Evolutionary conservation across 164 flowering plant genomes (phyloP).

Genomic region (Taxillus chinensis): DNA sequence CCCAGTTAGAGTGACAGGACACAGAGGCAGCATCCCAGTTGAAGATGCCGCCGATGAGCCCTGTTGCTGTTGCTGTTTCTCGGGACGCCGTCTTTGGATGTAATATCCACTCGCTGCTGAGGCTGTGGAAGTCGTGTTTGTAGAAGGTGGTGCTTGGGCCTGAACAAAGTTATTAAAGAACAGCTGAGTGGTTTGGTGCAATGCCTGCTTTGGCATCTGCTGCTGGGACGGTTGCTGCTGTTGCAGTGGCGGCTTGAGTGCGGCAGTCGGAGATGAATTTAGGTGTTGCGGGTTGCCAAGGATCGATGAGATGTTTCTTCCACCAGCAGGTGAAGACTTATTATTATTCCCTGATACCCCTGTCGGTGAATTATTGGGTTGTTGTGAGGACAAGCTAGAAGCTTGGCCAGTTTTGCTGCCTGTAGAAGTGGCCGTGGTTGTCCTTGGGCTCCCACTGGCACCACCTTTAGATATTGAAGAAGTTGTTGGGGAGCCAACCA

Average conservation of each 20-base stretch:
- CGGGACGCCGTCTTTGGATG: slow-evolving; percentile 39
- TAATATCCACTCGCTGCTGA: slow-evolving; percentile 33
- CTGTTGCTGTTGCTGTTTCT: slow-evolving; percentile 33
- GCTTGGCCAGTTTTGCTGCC: slow-evolving; percentile 39
- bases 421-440: slow-evolving; percentile 25
- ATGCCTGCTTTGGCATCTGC: slow-evolving; percentile 23
- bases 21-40: slow-evolving; percentile 42
- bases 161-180: slow-evolving; percentile 29
- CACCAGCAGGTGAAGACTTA: slow-evolving; percentile 58
- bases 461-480: slow-evolving; percentile 53
- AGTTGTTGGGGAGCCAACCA: slow-evolving; percentile 62
- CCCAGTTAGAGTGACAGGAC: slow-evolving; percentile 27
- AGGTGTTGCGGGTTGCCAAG: slow-evolving; percentile 50
- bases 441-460: slow-evolving; percentile 75
- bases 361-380: slow-evolving; percentile 38
- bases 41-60: slow-evolving; percentile 35
- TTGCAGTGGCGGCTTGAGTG: slow-evolving; percentile 14
- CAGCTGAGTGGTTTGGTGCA: slow-evolving; percentile 44
- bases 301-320: slow-evolving; percentile 48
- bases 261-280: slow-evolving; percentile 24
- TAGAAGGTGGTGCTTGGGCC: slow-evolving; percentile 33
- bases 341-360: slow-evolving; percentile 29
- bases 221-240: slow-evolving; percentile 22
- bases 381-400: slow-evolving; percentile 40
- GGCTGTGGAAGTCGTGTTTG: slow-evolving; percentile 15